Base-by-base conservation (phyloP, 345 rosid genomes). In the Excoecaria cochinchinensis region DNA sequence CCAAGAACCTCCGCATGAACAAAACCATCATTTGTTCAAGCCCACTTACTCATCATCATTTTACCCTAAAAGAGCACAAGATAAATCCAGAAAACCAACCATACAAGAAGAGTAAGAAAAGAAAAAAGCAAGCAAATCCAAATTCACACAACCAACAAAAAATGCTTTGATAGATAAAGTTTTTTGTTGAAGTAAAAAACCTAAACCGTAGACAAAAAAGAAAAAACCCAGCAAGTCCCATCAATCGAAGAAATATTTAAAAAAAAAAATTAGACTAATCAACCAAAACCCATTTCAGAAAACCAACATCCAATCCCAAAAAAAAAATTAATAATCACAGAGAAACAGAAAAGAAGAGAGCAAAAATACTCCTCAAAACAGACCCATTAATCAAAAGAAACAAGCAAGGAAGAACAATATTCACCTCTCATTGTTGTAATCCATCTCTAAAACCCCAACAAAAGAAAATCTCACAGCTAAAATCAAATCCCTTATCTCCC, bases 1-100 rank as follows among this genome's bases (percentile, higher is more conserved):
- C 92, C 92, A 89, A 84, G 84, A 89, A 62, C 86, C 92, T 73
- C 79, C 78, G 80, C 92, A 89, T 38, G 92, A 84, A 75, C 92
- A 71, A 79, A 79, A 44, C 92, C 89, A 73, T 73, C 69, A n/a
- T n/a, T n/a, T n/a, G n/a, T n/a, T n/a, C n/a, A n/a, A n/a, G n/a
- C n/a, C n/a, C n/a, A n/a, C n/a, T n/a, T n/a, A n/a, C n/a, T n/a
- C n/a, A n/a, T n/a, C n/a, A n/a, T n/a, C n/a, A n/a, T n/a, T n/a
- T n/a, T n/a, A n/a, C n/a, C n/a, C n/a, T n/a, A n/a, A n/a, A n/a
- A n/a, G n/a, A n/a, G n/a, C n/a, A n/a, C n/a, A n/a, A n/a, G n/a
- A n/a, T n/a, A n/a, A n/a, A n/a, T n/a, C n/a, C n/a, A n/a, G n/a
- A n/a, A n/a, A n/a, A n/a, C n/a, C n/a, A n/a, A n/a, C n/a, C n/a